These are phyloP conservation scores for Furcasterigmium furcatum DNA, from an alignment of 2,329 filamentous ascomycete species.

Conservation along the genomic window DNA sequence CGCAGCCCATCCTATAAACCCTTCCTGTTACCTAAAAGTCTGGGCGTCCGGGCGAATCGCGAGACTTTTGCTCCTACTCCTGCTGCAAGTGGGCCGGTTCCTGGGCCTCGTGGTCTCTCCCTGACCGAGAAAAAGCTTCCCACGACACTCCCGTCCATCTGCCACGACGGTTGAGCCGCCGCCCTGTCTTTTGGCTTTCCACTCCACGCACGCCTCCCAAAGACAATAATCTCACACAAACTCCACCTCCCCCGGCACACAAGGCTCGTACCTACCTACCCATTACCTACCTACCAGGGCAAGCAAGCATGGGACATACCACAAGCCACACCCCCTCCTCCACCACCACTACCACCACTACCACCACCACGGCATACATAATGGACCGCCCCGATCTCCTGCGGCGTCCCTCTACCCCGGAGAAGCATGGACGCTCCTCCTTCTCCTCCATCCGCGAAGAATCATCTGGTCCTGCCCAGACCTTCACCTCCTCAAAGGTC, in stretches of 20 bases:
- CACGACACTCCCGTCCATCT: not conserved
- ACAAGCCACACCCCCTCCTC: conserved; percentile 23
- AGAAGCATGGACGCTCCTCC: conserved; percentile 45
- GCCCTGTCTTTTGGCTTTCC: too few species aligned
- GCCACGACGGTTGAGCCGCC: not conserved
- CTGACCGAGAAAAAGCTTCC: not conserved
- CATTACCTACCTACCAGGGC: not conserved
- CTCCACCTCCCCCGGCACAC: not conserved
- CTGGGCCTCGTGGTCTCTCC: conserved; percentile 2
- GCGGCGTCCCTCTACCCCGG: conserved; percentile 21
- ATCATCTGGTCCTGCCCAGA: conserved; percentile 56
- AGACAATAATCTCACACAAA: not conserved
- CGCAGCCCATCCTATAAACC: conserved; percentile 31
- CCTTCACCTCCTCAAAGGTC: conserved; percentile 60
- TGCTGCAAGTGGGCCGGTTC: conserved; percentile 4
- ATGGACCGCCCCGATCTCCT: conserved; percentile 21
- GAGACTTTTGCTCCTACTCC: conserved; percentile 12
- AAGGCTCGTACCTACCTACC: not conserved
- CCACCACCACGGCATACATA: conserved; percentile 15
- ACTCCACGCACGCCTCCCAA: not conserved
- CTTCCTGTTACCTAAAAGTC: conserved; percentile 44
- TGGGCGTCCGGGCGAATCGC: conserved; percentile 13
- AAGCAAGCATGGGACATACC: not conserved
- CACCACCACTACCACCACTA: conserved; percentile 7
- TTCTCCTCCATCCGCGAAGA: conserved; percentile 62